Base-by-base conservation (phyloP, 2,329 filamentous ascomycete genomes). In the Aspergillus viridinutans region DNA sequence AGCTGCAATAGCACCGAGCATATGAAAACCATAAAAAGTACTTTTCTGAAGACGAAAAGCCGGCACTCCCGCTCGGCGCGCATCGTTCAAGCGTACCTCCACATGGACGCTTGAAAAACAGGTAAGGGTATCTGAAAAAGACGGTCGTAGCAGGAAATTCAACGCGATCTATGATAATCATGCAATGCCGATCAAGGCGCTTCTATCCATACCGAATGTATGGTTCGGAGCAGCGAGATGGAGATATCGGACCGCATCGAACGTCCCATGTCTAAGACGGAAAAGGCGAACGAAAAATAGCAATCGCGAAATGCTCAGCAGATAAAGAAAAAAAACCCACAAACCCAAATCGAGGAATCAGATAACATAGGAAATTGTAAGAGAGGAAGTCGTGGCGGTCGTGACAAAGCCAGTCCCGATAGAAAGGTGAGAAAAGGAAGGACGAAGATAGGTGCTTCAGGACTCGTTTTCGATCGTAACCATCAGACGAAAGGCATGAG, bases 91-190 rank as follows among this genome's bases (percentile, higher is more conserved):
- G 68, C 69, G 64, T 70, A 62, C 67, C 69, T 70, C 71, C 69
- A 61, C 64, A 64, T 62, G 67, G 63, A 74, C 70, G 71, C 69
- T 73, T 72, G 73, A 78, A 71, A 69, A 76, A 68, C 67, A 71
- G 69, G 66, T 66, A 68, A 68, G 75, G 76, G 76, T 78, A 79
- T 78, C 76, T 76, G 75, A 72, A 69, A 68, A 70, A 76, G 76
- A 70, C 73, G 72, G 73, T 74, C 68, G 68, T 64, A 72, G 69
- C 67, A 68, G 66, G 43, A 71, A 72, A 74, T 69, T 72, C 74
- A 80, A 79, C 77, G 78, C 78, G 78, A 74, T 80, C 78, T 80
- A 80, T 80, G 73, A 76, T 77, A 72, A 74, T 73, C 73, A 76
- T 75, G 74, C 74, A 76, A 73, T 70, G 68, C 70, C 67, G 68